A percentile compares a stretch with the other conserved stretches of the same genome.
Conservation (phyloP, 768 basidiomycete genomes). For the Holtermanniella nyarrowii region DNA sequence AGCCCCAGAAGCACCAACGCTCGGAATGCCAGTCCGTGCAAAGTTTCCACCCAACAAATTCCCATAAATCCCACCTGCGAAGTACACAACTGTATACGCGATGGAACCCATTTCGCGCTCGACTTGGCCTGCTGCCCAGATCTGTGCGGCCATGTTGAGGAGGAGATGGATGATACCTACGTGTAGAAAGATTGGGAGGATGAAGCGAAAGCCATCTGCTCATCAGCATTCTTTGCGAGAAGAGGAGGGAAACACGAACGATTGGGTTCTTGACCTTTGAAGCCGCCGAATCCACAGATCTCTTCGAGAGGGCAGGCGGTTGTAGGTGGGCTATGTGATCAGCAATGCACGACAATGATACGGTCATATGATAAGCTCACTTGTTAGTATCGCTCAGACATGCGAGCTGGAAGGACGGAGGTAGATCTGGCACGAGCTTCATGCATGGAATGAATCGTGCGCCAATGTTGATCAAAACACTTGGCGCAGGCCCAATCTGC, state of each 20-base stretch:
- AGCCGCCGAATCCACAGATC: conserved; percentile 82
- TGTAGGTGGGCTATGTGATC: conserved; percentile 47
- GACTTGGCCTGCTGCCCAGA: conserved; percentile 60
- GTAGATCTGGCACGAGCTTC: conserved; percentile 15
- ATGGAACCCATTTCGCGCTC: conserved; percentile 84
- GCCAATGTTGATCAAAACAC: conserved; percentile 73
- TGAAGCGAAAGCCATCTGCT: conserved; percentile 51
- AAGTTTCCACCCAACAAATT: conserved; percentile 81
- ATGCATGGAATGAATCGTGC: conserved; percentile 71
- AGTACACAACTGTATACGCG: conserved; percentile 70
- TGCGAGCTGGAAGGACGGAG: conserved; percentile 31
- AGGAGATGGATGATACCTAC: conserved; percentile 89
- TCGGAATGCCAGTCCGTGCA: conserved; percentile 73
- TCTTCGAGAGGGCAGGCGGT: conserved; percentile 63
- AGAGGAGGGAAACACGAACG: conserved; percentile 20
- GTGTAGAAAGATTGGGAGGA: conserved; percentile 81
- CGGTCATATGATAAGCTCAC: conserved; percentile 12
- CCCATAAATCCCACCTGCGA: conserved; percentile 88
- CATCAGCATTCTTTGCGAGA: background rate
- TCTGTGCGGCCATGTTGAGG: conserved; percentile 81
- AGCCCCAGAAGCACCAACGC: conserved; percentile 84
- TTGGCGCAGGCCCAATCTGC: conserved; percentile 81
- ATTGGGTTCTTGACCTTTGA: conserved; percentile 44
- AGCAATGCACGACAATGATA: background rate
- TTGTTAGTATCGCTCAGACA: conserved; percentile 79